Conservation (phyloP, 495 filamentous ascomycete species). For the Penicillium egyptiacum region DNA sequence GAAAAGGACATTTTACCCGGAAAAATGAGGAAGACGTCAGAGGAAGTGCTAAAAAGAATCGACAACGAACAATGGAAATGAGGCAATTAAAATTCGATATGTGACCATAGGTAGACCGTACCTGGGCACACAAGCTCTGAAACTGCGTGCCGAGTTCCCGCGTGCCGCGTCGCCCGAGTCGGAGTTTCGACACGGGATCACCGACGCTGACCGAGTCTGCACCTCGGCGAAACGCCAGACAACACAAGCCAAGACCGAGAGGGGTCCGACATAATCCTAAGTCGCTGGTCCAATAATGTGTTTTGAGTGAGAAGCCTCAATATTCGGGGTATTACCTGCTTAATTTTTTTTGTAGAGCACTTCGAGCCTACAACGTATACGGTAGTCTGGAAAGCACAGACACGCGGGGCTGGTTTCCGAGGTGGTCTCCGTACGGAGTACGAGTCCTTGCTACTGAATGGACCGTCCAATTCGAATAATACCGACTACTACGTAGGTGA, state of each 20-base stretch:
- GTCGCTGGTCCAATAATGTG: background rate
- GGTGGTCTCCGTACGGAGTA: too few species aligned
- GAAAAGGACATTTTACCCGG: slow-evolving; percentile 11
- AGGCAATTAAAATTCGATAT: background rate
- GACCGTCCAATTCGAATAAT: background rate
- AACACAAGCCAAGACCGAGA: slow-evolving; percentile 4
- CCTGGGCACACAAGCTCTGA: background rate
- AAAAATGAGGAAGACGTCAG: background rate
- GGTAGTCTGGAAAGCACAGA: slow-evolving; percentile 4
- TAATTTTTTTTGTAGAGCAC: too few species aligned
- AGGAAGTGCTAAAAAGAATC: too few species aligned
- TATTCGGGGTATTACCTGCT: background rate
- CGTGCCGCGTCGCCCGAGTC: slow-evolving; percentile 8
- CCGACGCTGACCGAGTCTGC: slow-evolving; percentile 13
- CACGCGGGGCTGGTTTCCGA: slow-evolving; percentile 1
- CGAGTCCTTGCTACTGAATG: too few species aligned
- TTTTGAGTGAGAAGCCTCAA: background rate
- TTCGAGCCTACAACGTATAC: too few species aligned
- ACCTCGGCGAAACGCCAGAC: background rate
- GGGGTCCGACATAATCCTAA: background rate
- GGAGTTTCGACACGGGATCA: slow-evolving; percentile 17
- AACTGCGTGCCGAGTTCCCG: slow-evolving; percentile 15
- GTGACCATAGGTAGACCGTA: too few species aligned
- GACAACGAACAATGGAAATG: background rate
- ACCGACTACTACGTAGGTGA: too few species aligned